phyloP scores from a whole-genome alignment of 768 basidiomycete species.

The Tricholoma bakamatsutake region DNA sequence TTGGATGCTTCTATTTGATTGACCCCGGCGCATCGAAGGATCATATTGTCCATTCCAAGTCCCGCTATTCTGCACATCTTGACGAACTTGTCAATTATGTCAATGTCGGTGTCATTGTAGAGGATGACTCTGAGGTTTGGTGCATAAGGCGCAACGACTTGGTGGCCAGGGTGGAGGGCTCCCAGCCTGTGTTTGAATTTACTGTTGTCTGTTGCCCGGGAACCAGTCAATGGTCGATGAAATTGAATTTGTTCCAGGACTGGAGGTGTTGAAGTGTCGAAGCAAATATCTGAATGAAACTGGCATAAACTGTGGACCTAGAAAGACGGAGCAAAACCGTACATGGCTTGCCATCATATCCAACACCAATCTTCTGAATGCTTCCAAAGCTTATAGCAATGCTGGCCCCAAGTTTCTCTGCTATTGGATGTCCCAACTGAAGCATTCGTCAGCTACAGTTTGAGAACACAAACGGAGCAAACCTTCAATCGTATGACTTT shows the following conservation, averaged over 20 bases:
- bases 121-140: slow-evolving; percentile 64
- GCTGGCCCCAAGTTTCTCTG: slow-evolving; percentile 43
- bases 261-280: slow-evolving; percentile 62
- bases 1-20: slow-evolving; percentile 43
- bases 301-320: slow-evolving; percentile 7
- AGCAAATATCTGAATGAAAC: slow-evolving; percentile 49
- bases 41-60: slow-evolving; percentile 24
- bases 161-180: slow-evolving; percentile 53
- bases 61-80: slow-evolving; percentile 48
- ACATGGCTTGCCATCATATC: slow-evolving; percentile 66
- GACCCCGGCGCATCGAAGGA: slow-evolving; percentile 25
- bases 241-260: slow-evolving; percentile 55
- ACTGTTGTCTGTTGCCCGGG: slow-evolving; percentile 29
- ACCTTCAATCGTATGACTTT: slow-evolving; percentile 62
- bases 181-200: slow-evolving; percentile 56
- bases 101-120: slow-evolving; percentile 38
- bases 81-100: slow-evolving; percentile 45
- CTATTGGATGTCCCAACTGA: slow-evolving; percentile 56
- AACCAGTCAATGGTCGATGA: slow-evolving; percentile 43
- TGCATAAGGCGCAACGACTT: slow-evolving; percentile 59
- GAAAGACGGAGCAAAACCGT: slow-evolving; percentile 16
- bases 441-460: slow-evolving; percentile 1
- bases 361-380: slow-evolving; percentile 56
- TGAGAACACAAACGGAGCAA: slow-evolving; percentile 10
- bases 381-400: slow-evolving; percentile 51